Evolutionary conservation across 345 rosid species (phyloP).

Genomic region (Melaleuca alternifolia): DNA sequence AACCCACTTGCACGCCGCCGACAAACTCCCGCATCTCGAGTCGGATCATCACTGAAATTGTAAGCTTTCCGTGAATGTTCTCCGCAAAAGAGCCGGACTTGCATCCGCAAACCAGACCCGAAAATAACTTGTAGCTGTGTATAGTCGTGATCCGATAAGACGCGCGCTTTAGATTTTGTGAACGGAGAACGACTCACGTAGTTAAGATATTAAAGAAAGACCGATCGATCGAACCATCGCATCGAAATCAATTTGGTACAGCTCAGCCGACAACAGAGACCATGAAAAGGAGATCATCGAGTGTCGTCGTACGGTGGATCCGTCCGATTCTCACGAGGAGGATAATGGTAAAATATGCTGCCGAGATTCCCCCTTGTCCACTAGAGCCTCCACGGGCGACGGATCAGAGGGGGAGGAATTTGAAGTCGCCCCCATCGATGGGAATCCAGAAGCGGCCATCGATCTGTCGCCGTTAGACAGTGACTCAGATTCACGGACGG

Average conservation of each 20-base stretch:
- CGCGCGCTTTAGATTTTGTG: rapidly evolving
- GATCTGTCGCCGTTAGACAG: not conserved
- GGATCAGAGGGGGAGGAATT: not conserved
- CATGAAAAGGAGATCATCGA: too few species aligned
- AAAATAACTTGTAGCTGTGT: rapidly evolving
- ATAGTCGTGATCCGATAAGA: rapidly evolving
- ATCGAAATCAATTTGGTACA: not conserved
- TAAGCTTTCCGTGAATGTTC: not conserved
- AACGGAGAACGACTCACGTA: rapidly evolving
- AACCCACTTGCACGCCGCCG: not conserved
- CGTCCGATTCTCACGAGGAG: not conserved
- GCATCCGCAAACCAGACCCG: rapidly evolving
- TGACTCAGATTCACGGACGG: not conserved
- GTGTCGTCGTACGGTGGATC: not conserved
- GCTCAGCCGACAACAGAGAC: not conserved
- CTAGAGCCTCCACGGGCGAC: not conserved
- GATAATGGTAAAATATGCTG: not conserved
- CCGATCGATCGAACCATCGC: not conserved
- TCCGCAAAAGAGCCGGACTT: rapidly evolving
- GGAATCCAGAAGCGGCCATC: not conserved
- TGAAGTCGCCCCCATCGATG: not conserved
- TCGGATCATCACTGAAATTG: not conserved
- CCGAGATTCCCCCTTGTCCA: not conserved
- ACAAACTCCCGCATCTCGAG: not conserved
- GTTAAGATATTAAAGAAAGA: not conserved